Base-by-base conservation (phyloP, 371 early-diverging fungal genomes). In the Circinella umbellata region DNA sequence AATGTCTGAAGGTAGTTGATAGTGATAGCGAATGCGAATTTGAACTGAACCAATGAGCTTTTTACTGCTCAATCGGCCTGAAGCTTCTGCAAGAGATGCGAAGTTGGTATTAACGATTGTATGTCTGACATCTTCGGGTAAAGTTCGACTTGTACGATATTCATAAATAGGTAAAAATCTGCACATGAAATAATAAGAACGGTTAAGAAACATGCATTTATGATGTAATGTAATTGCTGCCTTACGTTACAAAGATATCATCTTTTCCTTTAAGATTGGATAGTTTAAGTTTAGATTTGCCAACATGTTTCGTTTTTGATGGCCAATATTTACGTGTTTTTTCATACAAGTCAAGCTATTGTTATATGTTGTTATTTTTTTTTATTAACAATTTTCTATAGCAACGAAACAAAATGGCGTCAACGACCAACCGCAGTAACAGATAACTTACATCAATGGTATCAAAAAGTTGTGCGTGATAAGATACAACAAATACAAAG, bases 121-220 rank as follows among this genome's bases (percentile, higher is more conserved):
- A 38, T 83, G 73, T 20, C 72, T 76, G 37, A 80, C 76, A 64
- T 81, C 80, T 13, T 76, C 77, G 10, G 84, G 81, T 37, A 84
- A 61, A 35, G 76, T 71, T 10, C 80, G 74, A 35, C 71, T 72
- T 15, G 80, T 71, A 46, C 76, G 77, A 61, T 84, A 84, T 60
- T 84, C 85, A 36, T 84, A 82, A 63, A 84, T 75, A 20, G 85
- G 85, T 27, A 84, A 35, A 61, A 84, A 82, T 1, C 84, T 83
- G 64, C 10, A 34, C 36, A 4, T 51, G 42, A 42, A 42, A 42
- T 11, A 42, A 42, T 35, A 62, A 3, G 67, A 15, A 4, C 48
- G n/a, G 42, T 27, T 36, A 34, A 63, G 54, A 38, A 11, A 47
- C 47, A 11, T 11, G 47, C 15, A 47, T 47, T 3, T 47, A 47